Evolutionary conservation across 1,284 basidiomycete genomes (phyloP).

Genomic region (Ganoderma multipileum): DNA sequence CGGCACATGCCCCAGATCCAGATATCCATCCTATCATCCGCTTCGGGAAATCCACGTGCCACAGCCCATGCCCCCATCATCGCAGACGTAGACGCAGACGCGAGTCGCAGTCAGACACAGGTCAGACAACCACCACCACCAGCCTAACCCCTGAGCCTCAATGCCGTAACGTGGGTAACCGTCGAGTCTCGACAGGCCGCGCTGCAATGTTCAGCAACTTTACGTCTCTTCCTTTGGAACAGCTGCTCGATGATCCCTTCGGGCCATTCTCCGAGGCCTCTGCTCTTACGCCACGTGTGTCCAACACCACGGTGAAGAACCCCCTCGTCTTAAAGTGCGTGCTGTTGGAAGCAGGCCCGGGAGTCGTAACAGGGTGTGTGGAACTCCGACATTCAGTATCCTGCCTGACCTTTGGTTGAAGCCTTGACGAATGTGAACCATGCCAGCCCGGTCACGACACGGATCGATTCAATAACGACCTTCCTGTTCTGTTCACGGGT

Average conservation of each 20-base stretch:
- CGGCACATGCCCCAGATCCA: slow-evolving; percentile 4
- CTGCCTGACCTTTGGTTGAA: slow-evolving; percentile 6
- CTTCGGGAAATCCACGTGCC: slow-evolving; percentile 9
- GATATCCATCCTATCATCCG: background rate
- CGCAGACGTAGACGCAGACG: too few relatives aligned
- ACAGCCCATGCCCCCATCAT: background rate
- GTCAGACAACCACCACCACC: background rate
- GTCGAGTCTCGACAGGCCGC: background rate
- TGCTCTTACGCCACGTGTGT: slow-evolving; percentile 32
- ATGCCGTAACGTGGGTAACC: background rate
- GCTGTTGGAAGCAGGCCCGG: slow-evolving; percentile 29
- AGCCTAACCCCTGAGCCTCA: background rate
- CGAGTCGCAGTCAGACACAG: too few relatives aligned
- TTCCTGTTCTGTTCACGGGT: slow-evolving; percentile 51
- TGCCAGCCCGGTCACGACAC: slow-evolving; percentile 14
- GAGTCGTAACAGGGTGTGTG: slow-evolving; percentile 35
- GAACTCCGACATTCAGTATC: background rate
- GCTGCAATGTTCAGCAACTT: background rate
- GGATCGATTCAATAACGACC: background rate
- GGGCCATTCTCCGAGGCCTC: slow-evolving; percentile 39
- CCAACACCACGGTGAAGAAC: slow-evolving; percentile 24
- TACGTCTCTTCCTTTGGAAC: background rate
- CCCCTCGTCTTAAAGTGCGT: slow-evolving; percentile 31
- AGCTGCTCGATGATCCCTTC: slow-evolving; percentile 37
- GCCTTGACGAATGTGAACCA: slow-evolving; percentile 32